These are phyloP conservation scores for Chaetoceros tenuissimus DNA, from an alignment of 108 stramenopile species.

Conservation along the genomic window DNA sequence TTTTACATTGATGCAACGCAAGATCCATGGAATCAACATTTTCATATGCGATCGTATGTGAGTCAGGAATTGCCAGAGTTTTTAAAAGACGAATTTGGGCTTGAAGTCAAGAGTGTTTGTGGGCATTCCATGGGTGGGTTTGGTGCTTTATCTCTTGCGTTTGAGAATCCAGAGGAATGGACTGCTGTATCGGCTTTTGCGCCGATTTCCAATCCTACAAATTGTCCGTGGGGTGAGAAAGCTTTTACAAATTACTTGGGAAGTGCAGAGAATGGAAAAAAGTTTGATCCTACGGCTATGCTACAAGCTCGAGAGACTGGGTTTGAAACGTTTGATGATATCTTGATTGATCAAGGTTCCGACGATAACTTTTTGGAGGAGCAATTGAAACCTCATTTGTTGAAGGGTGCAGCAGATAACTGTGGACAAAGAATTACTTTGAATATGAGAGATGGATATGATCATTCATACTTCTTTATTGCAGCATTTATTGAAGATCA, in stretches of 20 bases:
- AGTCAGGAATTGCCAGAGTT: slow-evolving; percentile 40
- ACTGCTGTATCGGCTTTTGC: slow-evolving; percentile 65
- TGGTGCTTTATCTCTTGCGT: slow-evolving; percentile 73
- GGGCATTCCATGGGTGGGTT: slow-evolving; percentile 84
- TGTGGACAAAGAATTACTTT: slow-evolving; percentile 59
- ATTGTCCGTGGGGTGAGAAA: slow-evolving; percentile 82
- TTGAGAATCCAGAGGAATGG: slow-evolving; percentile 46
- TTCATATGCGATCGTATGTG: slow-evolving; percentile 68
- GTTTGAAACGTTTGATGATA: slow-evolving; percentile 46
- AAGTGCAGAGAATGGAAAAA: slow-evolving; percentile 35
- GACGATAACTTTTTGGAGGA: slow-evolving; percentile 62
- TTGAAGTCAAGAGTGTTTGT: slow-evolving; percentile 14
- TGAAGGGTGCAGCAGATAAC: slow-evolving; percentile 49
- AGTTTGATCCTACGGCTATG: slow-evolving; percentile 64
- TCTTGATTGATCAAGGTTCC: slow-evolving; percentile 75
- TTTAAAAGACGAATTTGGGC: slow-evolving; percentile 4
- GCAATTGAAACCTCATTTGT: slow-evolving; percentile 53
- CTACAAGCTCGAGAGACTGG: too few relatives aligned
- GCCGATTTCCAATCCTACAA: slow-evolving; percentile 78
- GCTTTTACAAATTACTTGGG: slow-evolving; percentile 79
- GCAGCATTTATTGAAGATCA: slow-evolving; percentile 82
- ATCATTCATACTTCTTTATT: slow-evolving; percentile 93
- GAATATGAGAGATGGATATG: slow-evolving; percentile 82
- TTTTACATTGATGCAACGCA: slow-evolving; percentile 69
- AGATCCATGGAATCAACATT: slow-evolving; percentile 13